These are phyloP conservation scores for Solanum chiquidenum DNA, from an alignment of 257 asterid genomes.

Conservation along the genomic window DNA sequence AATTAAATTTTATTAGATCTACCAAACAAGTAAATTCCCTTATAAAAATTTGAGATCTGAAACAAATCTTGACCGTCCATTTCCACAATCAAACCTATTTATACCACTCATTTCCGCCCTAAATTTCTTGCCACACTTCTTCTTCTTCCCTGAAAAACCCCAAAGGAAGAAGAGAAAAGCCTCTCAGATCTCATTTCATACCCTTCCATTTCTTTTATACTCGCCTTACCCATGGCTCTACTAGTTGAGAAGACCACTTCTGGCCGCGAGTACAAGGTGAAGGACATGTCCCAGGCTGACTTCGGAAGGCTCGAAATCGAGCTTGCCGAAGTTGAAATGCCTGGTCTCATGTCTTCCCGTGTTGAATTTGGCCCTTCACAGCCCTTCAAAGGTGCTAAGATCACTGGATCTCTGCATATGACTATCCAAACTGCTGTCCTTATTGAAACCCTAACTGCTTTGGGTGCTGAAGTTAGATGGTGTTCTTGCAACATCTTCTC, in stretches of 20 bases:
- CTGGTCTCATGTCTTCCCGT: slow-evolving; percentile 69
- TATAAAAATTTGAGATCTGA: not conserved
- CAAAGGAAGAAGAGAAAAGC: not conserved
- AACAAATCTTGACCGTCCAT: slow-evolving; percentile 18
- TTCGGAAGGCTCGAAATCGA: slow-evolving; percentile 83
- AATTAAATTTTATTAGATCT: not conserved
- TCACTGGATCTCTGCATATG: slow-evolving; percentile 81
- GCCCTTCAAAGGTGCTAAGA: slow-evolving; percentile 68
- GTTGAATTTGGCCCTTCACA: slow-evolving; percentile 64
- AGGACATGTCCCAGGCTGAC: slow-evolving; percentile 89
- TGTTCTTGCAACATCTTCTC: slow-evolving; percentile 90
- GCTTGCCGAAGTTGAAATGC: slow-evolving; percentile 89
- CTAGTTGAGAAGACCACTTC: slow-evolving; percentile 60
- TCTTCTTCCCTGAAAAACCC: not conserved
- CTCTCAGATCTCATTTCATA: not conserved
- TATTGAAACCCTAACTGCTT: slow-evolving; percentile 66
- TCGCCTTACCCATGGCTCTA: slow-evolving; percentile 41
- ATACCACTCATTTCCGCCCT: not conserved
- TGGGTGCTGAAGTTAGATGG: slow-evolving; percentile 91
- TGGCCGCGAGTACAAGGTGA: slow-evolving; percentile 85
- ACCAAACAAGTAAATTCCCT: not conserved
- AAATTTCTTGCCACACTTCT: slow-evolving; percentile 9
- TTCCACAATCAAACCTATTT: slow-evolving; percentile 6
- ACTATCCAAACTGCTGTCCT: slow-evolving; percentile 80
- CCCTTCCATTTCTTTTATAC: not conserved